phyloP scores from a whole-genome alignment of 768 basidiomycete species.

The Suillus weaverae region DNA sequence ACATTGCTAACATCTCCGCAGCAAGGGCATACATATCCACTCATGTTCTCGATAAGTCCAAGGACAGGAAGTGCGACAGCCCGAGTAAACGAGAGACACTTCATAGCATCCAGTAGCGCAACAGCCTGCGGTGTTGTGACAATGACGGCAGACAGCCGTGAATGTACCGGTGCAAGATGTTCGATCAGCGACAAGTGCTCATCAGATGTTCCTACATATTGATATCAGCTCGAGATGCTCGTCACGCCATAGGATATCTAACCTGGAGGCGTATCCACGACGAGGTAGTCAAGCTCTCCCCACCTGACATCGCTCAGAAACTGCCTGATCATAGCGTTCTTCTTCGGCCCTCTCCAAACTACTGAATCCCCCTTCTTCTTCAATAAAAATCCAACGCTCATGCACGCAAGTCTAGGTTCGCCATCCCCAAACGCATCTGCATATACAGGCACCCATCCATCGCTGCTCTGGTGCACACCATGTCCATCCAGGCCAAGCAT shows the following conservation, averaged over 20 bases:
- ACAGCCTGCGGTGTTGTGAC: slow-evolving; percentile 99
- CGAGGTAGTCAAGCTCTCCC: slow-evolving; percentile 90
- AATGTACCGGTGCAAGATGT: slow-evolving; percentile 83
- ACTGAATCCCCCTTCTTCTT: slow-evolving; percentile 91
- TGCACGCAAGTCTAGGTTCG: slow-evolving; percentile 77
- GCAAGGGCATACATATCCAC: slow-evolving; percentile 96
- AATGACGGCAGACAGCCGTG: slow-evolving; percentile 78
- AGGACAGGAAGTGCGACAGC: slow-evolving; percentile 83
- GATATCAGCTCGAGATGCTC: slow-evolving; percentile 18
- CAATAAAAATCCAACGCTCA: slow-evolving; percentile 95
- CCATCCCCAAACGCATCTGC: slow-evolving; percentile 62
- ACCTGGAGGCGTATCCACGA: slow-evolving; percentile 98
- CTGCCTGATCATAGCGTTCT: slow-evolving; percentile 97
- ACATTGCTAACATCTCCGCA: slow-evolving; percentile 94
- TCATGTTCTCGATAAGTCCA: slow-evolving; percentile 98
- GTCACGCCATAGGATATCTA: slow-evolving; percentile 21
- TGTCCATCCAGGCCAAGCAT: slow-evolving; percentile 91
- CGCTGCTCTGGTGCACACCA: slow-evolving; percentile 88
- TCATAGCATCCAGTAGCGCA: slow-evolving; percentile 91
- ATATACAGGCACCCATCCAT: slow-evolving; percentile 98
- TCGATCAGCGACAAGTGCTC: slow-evolving; percentile 96
- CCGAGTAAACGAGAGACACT: slow-evolving; percentile 94
- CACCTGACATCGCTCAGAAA: slow-evolving; percentile 93
- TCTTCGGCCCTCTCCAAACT: slow-evolving; percentile 98
- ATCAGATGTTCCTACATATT: slow-evolving; percentile 85